Conservation (phyloP, 495 filamentous ascomycete species). For the Penicillium flavigenum region DNA sequence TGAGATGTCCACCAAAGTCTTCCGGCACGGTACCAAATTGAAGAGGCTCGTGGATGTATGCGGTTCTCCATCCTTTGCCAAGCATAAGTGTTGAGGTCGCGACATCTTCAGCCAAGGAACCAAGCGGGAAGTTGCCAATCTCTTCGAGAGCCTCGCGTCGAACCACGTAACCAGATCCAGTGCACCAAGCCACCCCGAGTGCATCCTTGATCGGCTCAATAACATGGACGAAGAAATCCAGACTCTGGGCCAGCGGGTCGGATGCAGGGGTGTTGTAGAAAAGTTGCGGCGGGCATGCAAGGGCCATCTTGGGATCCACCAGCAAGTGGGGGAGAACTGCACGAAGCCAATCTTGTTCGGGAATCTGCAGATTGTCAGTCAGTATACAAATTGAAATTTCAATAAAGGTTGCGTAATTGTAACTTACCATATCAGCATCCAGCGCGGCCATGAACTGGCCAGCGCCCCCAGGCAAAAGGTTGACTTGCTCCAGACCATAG, state of each 20-base stretch:
- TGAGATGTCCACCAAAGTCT: slow-evolving; percentile 46
- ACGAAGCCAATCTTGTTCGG: slow-evolving; percentile 53
- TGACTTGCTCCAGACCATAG: slow-evolving; percentile 43
- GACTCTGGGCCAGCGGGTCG: slow-evolving; percentile 50
- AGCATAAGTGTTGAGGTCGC: slow-evolving; percentile 48
- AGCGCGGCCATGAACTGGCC: slow-evolving; percentile 51
- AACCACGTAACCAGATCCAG: slow-evolving; percentile 53
- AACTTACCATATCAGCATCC: slow-evolving; percentile 54
- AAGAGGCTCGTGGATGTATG: slow-evolving; percentile 50
- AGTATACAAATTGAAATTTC: slow-evolving; percentile 6
- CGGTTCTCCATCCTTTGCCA: slow-evolving; percentile 52
- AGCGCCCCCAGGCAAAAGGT: slow-evolving; percentile 37
- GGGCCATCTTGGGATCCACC: slow-evolving; percentile 45
- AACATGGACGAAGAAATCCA: slow-evolving; percentile 49
- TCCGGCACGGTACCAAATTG: slow-evolving; percentile 55
- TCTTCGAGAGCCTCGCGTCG: slow-evolving; percentile 49
- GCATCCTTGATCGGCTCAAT: slow-evolving; percentile 53
- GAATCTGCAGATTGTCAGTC: slow-evolving; percentile 37
- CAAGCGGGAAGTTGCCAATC: slow-evolving; percentile 53
- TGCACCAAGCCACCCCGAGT: slow-evolving; percentile 50
- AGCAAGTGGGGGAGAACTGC: slow-evolving; percentile 49
- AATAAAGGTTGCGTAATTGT: slow-evolving; percentile 4
- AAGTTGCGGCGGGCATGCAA: slow-evolving; percentile 53
- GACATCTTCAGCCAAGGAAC: slow-evolving; percentile 53
- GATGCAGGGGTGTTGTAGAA: slow-evolving; percentile 55